Percentiles rank a stretch among this genome's conserved stretches.
phyloP scores from a whole-genome alignment of 2,329 filamentous ascomycete species.

The Hymenoscyphus infarciens region DNA sequence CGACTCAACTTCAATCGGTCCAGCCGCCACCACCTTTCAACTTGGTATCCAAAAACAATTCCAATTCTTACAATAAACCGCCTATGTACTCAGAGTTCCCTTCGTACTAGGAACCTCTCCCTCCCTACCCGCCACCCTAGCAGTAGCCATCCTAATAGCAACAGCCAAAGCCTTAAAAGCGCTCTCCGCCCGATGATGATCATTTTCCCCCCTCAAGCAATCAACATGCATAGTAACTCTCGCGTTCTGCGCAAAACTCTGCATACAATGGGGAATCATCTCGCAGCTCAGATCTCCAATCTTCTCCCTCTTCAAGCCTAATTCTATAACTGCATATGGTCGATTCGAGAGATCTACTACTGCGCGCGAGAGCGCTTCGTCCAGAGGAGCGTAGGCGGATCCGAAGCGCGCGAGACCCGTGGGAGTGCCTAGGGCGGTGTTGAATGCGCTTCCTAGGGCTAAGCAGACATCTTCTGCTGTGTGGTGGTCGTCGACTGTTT shows the following conservation, averaged over 20 bases:
- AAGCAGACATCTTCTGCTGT: conserved; percentile 95
- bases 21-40: no score
- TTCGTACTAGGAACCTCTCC: conserved; percentile 96
- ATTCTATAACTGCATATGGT: conserved; percentile 77
- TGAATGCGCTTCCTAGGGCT: conserved; percentile 83
- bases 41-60: no score
- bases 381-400: conserved; percentile 85
- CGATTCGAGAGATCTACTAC: conserved; percentile 95
- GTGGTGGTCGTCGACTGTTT: conserved; percentile 92
- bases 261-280: conserved; percentile 95
- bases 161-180: conserved; percentile 96
- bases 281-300: conserved; percentile 90
- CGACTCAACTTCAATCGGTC: background rate
- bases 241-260: conserved; percentile 89
- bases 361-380: conserved; percentile 89
- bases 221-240: conserved; percentile 94
- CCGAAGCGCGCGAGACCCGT: conserved; percentile 87
- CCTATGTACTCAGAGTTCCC: conserved; percentile 70
- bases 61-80: background rate
- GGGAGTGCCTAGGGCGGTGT: conserved; percentile 70
- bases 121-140: conserved; percentile 72
- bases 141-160: conserved; percentile 74
- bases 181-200: conserved; percentile 93
- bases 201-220: conserved; percentile 84
- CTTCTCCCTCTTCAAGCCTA: conserved; percentile 85